Percentiles rank a stretch among this genome's conserved stretches.
phyloP scores from a whole-genome alignment of 345 rosid genomes.

The Luvunga scandens region DNA sequence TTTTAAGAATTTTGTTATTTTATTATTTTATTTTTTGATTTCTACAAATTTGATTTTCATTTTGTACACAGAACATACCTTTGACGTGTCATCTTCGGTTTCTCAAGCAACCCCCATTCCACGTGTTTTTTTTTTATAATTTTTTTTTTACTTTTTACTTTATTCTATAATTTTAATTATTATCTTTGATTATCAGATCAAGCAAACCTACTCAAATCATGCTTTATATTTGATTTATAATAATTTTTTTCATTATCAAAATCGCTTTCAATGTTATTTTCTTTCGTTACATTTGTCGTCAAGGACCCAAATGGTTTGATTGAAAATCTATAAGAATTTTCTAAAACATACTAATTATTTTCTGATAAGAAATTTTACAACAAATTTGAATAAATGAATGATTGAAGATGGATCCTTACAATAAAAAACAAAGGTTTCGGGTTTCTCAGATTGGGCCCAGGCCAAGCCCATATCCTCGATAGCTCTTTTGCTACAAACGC shows the following conservation, averaged over 20 bases:
- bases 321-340: not conserved
- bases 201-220: too few species aligned
- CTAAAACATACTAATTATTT: too few species aligned
- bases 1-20: too few species aligned
- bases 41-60: not conserved
- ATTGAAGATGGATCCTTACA: too few species aligned
- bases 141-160: too few species aligned
- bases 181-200: too few species aligned
- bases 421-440: too few species aligned
- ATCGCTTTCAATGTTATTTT: not conserved
- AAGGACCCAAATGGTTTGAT: not conserved
- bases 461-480: not conserved
- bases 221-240: too few species aligned
- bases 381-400: not conserved
- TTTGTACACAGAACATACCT: not conserved
- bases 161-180: too few species aligned
- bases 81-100: conserved; percentile 21
- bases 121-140: not conserved
- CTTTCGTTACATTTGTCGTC: not conserved
- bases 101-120: not conserved
- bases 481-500: too few species aligned
- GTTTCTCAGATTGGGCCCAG: too few species aligned
- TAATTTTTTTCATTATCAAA: too few species aligned
- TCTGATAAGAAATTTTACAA: not conserved
- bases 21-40: not conserved